Evolutionary conservation across 2,329 filamentous ascomycete species (phyloP).

Genomic region (Metarhizium rileyi): DNA sequence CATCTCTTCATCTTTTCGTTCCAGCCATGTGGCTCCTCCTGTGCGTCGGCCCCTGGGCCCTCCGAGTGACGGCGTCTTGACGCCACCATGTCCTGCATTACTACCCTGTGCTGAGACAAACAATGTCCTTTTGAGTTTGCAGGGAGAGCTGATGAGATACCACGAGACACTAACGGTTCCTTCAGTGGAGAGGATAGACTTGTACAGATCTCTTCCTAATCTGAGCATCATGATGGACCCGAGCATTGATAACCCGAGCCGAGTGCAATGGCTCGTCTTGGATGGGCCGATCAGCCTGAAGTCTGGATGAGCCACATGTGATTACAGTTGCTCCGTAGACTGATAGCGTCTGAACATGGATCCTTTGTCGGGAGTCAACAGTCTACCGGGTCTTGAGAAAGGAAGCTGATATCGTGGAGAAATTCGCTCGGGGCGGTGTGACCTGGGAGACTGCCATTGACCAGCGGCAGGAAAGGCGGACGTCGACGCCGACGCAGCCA

Average conservation of each 20-base stretch:
- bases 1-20: background rate
- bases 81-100: background rate
- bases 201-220: background rate
- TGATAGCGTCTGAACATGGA: background rate
- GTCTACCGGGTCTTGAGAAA: too few relatives aligned
- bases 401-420: too few relatives aligned
- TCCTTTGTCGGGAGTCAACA: too few relatives aligned
- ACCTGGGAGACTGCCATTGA: too few relatives aligned
- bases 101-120: background rate
- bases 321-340: background rate
- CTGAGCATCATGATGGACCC: background rate
- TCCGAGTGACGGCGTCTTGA: background rate
- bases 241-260: background rate
- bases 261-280: background rate
- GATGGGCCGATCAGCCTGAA: background rate
- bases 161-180: background rate
- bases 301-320: background rate
- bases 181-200: background rate
- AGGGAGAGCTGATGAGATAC: too few relatives aligned
- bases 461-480: too few relatives aligned
- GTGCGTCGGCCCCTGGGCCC: background rate
- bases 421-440: too few relatives aligned
- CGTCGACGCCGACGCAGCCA: too few relatives aligned
- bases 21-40: background rate
- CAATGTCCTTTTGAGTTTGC: too few relatives aligned